Evolutionary conservation across 2,329 filamentous ascomycete species (phyloP).

Genomic region (Colletotrichum limetticola): DNA sequence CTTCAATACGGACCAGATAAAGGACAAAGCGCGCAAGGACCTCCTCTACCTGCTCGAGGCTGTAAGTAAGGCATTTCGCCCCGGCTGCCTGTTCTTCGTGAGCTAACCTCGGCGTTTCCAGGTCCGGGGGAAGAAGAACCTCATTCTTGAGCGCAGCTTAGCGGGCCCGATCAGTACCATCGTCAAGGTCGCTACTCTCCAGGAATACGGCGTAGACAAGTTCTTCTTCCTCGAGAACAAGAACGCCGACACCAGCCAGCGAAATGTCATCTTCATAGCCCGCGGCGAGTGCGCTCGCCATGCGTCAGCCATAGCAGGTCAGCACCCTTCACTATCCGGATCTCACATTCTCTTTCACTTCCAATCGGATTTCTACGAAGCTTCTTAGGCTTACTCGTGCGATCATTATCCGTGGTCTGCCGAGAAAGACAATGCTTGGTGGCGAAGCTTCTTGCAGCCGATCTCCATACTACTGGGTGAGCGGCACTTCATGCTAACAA

Average conservation of each 20-base stretch:
- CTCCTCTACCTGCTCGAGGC: constrained; percentile 91
- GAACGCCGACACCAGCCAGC: constrained; percentile 93
- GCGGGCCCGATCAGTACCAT: constrained; percentile 91
- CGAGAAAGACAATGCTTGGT: constrained; percentile 50
- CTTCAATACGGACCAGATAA: constrained; percentile 81
- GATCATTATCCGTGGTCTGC: not conserved
- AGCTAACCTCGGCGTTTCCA: constrained; percentile 49
- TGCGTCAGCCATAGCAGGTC: constrained; percentile 89
- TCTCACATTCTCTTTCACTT: not conserved
- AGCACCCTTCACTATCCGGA: constrained; percentile 45
- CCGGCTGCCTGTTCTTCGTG: constrained; percentile 1
- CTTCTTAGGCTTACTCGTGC: not conserved
- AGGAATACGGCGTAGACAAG: constrained; percentile 98
- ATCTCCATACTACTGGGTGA: constrained; percentile 36
- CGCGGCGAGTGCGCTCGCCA: constrained; percentile 89
- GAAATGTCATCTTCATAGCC: constrained; percentile 94
- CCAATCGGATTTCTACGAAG: not conserved
- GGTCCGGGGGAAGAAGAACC: constrained; percentile 98
- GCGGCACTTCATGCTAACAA: constrained; percentile 50
- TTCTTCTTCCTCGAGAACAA: constrained; percentile 97
- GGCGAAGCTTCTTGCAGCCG: constrained; percentile 51
- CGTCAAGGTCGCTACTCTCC: constrained; percentile 93
- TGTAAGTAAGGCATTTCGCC: constrained; percentile 70
- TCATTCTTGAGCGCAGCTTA: constrained; percentile 91
- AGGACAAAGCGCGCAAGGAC: constrained; percentile 86